A percentile compares a stretch with the other conserved stretches of the same genome.
Evolutionary conservation across 495 filamentous ascomycete species (phyloP).

Genomic region (Penicillium cataractarum): DNA sequence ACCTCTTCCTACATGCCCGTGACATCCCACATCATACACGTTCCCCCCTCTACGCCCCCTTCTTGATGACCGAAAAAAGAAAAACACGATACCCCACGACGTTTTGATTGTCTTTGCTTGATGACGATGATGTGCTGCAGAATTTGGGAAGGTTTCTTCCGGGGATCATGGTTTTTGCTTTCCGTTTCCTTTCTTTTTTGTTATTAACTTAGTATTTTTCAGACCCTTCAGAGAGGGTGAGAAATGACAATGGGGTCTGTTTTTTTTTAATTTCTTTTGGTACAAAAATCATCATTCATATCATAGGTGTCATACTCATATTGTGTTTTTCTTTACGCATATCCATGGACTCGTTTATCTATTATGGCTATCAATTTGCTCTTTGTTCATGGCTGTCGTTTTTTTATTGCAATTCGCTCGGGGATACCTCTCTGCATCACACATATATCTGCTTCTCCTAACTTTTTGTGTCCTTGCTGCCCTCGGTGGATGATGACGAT

Average conservation of each 20-base stretch:
- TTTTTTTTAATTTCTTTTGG: neutral
- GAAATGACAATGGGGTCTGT: neutral
- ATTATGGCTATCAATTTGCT: neutral
- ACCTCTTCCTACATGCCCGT: neutral
- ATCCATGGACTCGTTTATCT: neutral
- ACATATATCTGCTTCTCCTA: neutral
- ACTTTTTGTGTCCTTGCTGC: too few relatives aligned
- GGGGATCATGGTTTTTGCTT: conserved; percentile 16
- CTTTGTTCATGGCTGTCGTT: neutral
- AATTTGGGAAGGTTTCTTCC: conserved; percentile 1
- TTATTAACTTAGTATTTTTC: neutral
- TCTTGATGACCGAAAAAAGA: conserved; percentile 24
- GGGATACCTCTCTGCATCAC: neutral
- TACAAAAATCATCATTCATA: neutral
- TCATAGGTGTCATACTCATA: neutral
- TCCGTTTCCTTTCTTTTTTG: neutral
- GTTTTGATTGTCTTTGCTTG: conserved; percentile 31
- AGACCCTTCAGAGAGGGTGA: neutral
- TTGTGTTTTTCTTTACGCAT: neutral
- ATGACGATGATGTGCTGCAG: conserved; percentile 15
- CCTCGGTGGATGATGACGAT: conserved; percentile 7
- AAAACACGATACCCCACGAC: conserved; percentile 38
- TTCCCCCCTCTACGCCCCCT: neutral
- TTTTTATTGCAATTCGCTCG: neutral
- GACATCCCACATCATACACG: neutral